Base-by-base conservation (phyloP, 2,329 filamentous ascomycete species). In the Dryadomyces quercivorus region DNA sequence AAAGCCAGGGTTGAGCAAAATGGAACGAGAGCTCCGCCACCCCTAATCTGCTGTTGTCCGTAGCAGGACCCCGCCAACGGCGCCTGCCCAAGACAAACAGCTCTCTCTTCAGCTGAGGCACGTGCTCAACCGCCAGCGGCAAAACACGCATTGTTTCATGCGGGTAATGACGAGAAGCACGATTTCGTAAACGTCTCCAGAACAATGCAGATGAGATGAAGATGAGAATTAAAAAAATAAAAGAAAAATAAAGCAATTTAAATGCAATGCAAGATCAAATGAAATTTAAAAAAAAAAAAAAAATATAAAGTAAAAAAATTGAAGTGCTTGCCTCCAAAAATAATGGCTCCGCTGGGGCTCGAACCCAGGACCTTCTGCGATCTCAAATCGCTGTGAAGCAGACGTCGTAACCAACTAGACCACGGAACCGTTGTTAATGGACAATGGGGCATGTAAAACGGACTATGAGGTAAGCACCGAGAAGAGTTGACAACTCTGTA, bases 381-480 rank as follows among this genome's bases (percentile, higher is more conserved):
- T 56, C 47, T 42, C 34, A 34, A 48, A 50, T 47, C 34, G 47
- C 48, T 61, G 60, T 61, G 60, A 61, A 61, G 58, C 59, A 60
- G 56, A 61, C 59, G 60, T 61, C 57, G 58, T 61, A 61, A 61
- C 60, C 60, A 61, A 61, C 59, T 61, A 61, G 57, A 61, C 60
- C 60, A 61, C 56, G 59, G 56, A 61, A 59, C 60, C 60, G 12
- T 38, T 53, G 12, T 55, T 45, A 15, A 52, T 51, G 40, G 15
- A 42, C 2, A 15, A 34, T n/a, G 5, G 5, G 1, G 6, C 13
- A 4, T 13, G 10, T 36, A 48, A 47, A 44, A n/a, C 20, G 15
- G n/a, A 22, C 16, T 36, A 49, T 49, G 22, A 49, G 26, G 36
- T 31, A 31, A 31, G 26, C 26, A 31, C 26, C 26, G 26, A 31